Evolutionary conservation across 1,139 yeast species (phyloP), one percentile per base, ranked within the genome.

Genomic region (Debaryomyces psychrophilus): DNA sequence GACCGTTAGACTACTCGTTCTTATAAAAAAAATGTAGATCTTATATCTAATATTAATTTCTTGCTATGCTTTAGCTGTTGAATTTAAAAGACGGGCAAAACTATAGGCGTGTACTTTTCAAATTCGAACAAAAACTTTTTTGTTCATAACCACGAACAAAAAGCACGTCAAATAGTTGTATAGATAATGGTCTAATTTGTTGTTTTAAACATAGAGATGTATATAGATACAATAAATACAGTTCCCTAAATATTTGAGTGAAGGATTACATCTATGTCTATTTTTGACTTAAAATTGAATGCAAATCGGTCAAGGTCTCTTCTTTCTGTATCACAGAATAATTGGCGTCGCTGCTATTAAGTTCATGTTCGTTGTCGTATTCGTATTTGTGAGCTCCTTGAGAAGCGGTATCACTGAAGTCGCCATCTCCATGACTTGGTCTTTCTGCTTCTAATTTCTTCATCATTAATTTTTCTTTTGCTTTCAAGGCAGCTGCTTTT

Each of bases 401-500:
- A 25, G 41, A 35, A 18, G 40, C 37, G 9, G 43, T 37, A 26
- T 29, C 41, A 15, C 40, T 52, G 25, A 46, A 53, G 11, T 48
- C 44, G 5, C 41, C 43, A 4, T 26, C 34, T 31, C 44, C 49
- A 11, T 26, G 37, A 18, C 31, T 33, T 33, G 18, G 7, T 9
- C 36, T 33, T 33, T 39, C 48, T 23, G 57, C 55, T 53, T 71
- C 76, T 58, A 63, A 59, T 51, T 59, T 59, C 58, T 74, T 75
- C 65, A 68, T 66, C 53, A 86, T 64, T 44, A 75, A 59, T 57
- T 69, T 80, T 59, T 87, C 93, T 64, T 81, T 82, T 47, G 78
- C 71, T 68, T 85, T 87, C 65, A 87, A 74, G 54, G 82, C 87
- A 28, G 85, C 85, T 1, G 93, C 93, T 60, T 83, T 85, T 59